Conservation (phyloP, 495 filamentous ascomycete species). For the Neurospora cerealis region DNA sequence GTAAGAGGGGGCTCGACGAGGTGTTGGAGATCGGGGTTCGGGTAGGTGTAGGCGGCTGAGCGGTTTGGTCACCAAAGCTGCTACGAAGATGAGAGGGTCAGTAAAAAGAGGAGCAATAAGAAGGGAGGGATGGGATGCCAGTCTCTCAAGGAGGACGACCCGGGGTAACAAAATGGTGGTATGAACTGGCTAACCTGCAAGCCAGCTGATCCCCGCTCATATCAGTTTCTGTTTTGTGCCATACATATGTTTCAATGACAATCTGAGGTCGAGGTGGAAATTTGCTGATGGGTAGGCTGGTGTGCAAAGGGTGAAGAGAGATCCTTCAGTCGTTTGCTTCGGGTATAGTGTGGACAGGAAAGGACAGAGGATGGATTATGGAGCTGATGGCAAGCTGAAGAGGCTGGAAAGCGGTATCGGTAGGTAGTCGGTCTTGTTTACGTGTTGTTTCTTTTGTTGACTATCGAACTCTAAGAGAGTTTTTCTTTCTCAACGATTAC, state of each 20-base stretch:
- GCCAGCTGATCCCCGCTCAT: conserved; percentile 71
- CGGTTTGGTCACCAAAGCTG: conserved; percentile 71
- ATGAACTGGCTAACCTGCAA: conserved; percentile 50
- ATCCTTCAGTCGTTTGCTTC: background rate
- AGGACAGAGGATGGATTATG: background rate
- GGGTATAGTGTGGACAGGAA: background rate
- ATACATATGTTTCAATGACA: conserved; percentile 9
- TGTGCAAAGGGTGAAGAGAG: background rate
- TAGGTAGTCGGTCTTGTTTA: background rate
- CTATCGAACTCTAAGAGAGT: background rate
- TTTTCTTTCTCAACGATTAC: background rate
- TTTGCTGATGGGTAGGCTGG: background rate
- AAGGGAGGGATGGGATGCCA: background rate
- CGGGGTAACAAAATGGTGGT: conserved; percentile 8
- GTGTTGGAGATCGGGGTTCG: conserved; percentile 58
- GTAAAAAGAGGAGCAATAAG: background rate
- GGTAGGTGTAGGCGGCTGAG: conserved; percentile 68
- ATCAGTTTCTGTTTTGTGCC: conserved; percentile 32
- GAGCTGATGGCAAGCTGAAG: background rate
- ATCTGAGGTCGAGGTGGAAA: background rate
- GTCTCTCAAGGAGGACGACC: background rate
- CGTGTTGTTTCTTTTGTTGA: background rate
- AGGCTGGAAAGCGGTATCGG: background rate
- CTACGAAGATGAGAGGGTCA: conserved; percentile 12
- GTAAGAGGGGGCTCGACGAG: conserved; percentile 54